A percentile compares a stretch with the other conserved stretches of the same genome.
Evolutionary conservation across 495 filamentous ascomycete genomes (phyloP).

Genomic region (Trichoderma parareesei): DNA sequence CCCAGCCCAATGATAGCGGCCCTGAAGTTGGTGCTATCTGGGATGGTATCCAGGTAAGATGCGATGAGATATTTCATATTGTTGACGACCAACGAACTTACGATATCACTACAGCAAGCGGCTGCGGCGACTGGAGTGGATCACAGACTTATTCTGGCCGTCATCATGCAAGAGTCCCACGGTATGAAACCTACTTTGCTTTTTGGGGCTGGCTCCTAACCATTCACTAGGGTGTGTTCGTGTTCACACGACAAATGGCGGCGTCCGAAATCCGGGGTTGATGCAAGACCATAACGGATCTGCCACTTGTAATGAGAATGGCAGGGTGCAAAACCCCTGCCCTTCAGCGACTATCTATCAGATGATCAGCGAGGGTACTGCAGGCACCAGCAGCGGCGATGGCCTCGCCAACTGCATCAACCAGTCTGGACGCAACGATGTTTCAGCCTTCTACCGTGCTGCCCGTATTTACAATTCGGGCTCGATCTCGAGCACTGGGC

Average conservation of each 20-base stretch:
- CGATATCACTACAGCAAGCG: constrained; percentile 15
- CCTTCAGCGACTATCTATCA: constrained; percentile 20
- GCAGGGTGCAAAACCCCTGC: constrained; percentile 22
- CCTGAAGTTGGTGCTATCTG: constrained; percentile 34
- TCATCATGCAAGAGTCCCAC: constrained; percentile 52
- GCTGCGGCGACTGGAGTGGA: constrained; percentile 35
- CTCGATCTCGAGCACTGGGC: constrained; percentile 30
- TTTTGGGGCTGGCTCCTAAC: too few relatives aligned
- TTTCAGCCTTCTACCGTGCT: constrained; percentile 28
- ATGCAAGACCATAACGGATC: constrained; percentile 31
- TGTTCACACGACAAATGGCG: constrained; percentile 29
- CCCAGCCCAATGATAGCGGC: constrained; percentile 15
- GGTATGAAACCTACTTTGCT: constrained; percentile 19
- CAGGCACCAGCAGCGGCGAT: constrained; percentile 28
- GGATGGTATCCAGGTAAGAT: constrained; percentile 25
- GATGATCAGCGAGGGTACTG: constrained; percentile 32
- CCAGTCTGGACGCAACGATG: constrained; percentile 14
- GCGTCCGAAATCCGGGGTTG: constrained; percentile 32
- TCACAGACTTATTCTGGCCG: constrained; percentile 28
- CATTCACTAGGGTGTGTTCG: constrained; percentile 21
- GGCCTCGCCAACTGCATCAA: constrained; percentile 28
- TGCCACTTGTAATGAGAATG: constrained; percentile 15
- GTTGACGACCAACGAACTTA: too few relatives aligned
- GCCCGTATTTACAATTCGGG: constrained; percentile 49
- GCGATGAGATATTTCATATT: too few relatives aligned